Evolutionary conservation across 2,329 filamentous ascomycete species (phyloP).

Genomic region (Sarocladium oryzae): DNA sequence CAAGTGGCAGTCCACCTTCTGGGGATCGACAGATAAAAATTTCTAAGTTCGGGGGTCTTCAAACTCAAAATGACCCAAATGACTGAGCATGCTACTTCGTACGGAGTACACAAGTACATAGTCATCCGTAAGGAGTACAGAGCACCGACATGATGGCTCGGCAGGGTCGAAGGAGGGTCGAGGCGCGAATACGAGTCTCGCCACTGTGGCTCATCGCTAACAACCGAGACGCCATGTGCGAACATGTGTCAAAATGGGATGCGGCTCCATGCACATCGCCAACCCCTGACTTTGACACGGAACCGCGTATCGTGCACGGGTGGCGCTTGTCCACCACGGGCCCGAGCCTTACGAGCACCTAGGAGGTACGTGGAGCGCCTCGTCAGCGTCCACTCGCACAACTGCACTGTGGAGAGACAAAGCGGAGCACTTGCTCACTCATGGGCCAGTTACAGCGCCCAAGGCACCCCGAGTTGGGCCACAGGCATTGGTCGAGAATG

Average conservation of each 20-base stretch:
- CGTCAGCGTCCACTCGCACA: too few species aligned
- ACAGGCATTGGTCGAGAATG: too few species aligned
- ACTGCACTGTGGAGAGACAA: too few species aligned
- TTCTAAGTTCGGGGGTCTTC: neutral
- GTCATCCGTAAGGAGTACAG: too few species aligned
- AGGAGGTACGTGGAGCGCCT: too few species aligned
- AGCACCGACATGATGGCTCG: neutral
- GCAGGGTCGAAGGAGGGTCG: neutral
- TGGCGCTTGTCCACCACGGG: neutral
- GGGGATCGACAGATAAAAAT: neutral
- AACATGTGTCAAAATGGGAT: neutral
- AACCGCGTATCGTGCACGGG: neutral
- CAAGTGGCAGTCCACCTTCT: neutral
- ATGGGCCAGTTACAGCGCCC: too few species aligned
- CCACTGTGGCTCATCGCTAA: slow-evolving; percentile 9
- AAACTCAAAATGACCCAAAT: neutral
- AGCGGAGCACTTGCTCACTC: too few species aligned
- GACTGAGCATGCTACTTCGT: too few species aligned
- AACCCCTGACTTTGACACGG: neutral
- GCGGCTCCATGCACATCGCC: neutral
- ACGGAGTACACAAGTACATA: neutral
- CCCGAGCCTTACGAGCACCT: too few species aligned
- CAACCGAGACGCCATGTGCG: neutral
- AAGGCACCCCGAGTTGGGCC: too few species aligned
- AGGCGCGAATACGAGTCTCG: neutral